Conservation (phyloP, 2,329 filamentous ascomycete species). For the Neoascochyta sp. region DNA sequence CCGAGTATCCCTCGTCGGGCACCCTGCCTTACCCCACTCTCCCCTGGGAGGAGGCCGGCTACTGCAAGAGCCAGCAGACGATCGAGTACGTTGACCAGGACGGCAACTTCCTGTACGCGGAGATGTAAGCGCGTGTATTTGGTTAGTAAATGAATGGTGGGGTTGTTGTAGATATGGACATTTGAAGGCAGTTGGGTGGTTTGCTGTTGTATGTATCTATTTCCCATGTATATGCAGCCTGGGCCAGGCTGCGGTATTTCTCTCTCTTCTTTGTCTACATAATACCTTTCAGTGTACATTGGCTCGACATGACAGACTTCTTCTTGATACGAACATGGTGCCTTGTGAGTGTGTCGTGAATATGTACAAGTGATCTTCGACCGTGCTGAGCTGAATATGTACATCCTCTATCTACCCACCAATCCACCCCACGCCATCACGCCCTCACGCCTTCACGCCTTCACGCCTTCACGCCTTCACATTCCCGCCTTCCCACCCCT, state of each 20-base stretch:
- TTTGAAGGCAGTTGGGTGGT: not conserved
- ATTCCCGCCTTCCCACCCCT: too few species aligned
- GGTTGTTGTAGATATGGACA: not conserved
- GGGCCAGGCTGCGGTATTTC: too few species aligned
- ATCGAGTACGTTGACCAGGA: conserved; percentile 34
- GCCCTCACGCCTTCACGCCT: too few species aligned
- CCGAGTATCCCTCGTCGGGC: conserved; percentile 6
- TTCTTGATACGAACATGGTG: too few species aligned
- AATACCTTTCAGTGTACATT: conserved; percentile 5
- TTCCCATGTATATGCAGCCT: not conserved
- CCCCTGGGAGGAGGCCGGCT: conserved; percentile 27
- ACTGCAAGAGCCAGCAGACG: conserved; percentile 30
- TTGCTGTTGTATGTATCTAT: not conserved
- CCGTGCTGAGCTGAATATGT: too few species aligned
- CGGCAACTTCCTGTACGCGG: conserved; percentile 31
- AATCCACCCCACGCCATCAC: too few species aligned
- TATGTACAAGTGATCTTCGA: conserved; percentile 1
- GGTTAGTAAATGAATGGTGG: not conserved
- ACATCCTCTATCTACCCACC: too few species aligned
- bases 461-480: too few species aligned
- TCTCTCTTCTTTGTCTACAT: conserved; percentile 1
- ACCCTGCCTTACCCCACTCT: conserved; percentile 15
- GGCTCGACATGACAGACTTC: too few species aligned
- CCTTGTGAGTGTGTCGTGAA: too few species aligned
- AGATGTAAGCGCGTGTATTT: conserved; percentile 10